Base-by-base conservation (phyloP, 306 rosid species). In the Malus sieversii region DNA sequence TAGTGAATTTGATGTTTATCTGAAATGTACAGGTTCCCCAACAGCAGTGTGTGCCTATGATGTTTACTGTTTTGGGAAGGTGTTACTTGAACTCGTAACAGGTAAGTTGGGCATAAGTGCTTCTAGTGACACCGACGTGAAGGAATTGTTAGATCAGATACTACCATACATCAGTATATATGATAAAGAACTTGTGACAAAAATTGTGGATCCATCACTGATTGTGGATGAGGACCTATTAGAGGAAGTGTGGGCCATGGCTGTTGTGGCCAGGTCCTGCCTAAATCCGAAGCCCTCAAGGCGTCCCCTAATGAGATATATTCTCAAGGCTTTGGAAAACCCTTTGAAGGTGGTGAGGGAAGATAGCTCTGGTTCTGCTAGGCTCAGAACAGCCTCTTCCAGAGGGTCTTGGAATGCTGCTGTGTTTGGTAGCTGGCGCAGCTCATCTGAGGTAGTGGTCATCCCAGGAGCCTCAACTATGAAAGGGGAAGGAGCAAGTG, bases 191-290 rank as follows among this genome's bases (percentile, higher is more conserved):
- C 96, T 79, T 4, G 86, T 92, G 71, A 87, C 88, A 1, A 95
- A 90, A 79, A 90, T 95, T 59, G 79, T 92, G 8, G 99, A 95
- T 79, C 97, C 99, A 2, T 85, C 93, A 65, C 61, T 95, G 78
- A 87, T 89, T 20, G 87, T 95, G 20, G 97, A 92, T 29, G 99
- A 95, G 69, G 99, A 95, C 87, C 81, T 95, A 71, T 76, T 95
- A 73, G 99, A 95, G 85, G 99, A 95, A 86, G 97, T 92, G 33
- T 92, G 99, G 99, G 97, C 97, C 59, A 87, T 95, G 87, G 96
- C 99, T 22, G 88, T 95, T 20, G 96, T 95, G 15, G 99, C 99
- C 58, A 89, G 86, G 87, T 92, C 99, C 62, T 95, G 99, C 80
- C 84, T 95, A 63, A 92, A 90, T 74, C 97, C 97, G 0, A 95